Evolutionary conservation across 129 eudicot species (phyloP).

Genomic region (Dittrichia graveolens): DNA sequence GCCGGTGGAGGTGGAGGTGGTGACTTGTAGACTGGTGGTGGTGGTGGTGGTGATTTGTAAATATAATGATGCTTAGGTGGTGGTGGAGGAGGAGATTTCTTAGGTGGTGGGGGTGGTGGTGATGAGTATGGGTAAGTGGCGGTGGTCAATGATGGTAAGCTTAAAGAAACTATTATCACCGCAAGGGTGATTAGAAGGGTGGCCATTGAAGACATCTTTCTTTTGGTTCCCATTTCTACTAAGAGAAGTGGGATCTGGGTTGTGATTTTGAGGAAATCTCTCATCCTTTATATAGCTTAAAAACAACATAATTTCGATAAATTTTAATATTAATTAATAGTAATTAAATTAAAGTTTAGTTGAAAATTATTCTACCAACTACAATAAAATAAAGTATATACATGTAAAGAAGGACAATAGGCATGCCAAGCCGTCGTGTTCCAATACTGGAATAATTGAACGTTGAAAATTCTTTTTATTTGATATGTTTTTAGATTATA

Average conservation of each 20-base stretch:
- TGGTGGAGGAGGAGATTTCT: conserved; percentile 45
- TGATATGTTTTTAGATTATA: neutral
- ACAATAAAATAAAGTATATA: conserved; percentile 15
- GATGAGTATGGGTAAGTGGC: conserved; percentile 51
- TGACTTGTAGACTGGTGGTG: conserved; percentile 33
- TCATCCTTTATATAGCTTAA: conserved; percentile 38
- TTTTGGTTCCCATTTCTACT: conserved; percentile 38
- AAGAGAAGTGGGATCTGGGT: conserved; percentile 32
- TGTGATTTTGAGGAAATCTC: conserved; percentile 23
- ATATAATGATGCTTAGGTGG: conserved; percentile 29
- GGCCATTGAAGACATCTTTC: conserved; percentile 41
- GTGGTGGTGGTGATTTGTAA: conserved; percentile 45
- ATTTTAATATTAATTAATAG: neutral
- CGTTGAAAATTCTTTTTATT: neutral
- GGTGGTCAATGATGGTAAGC: conserved; percentile 39
- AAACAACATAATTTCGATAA: neutral
- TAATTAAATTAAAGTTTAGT: neutral
- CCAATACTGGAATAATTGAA: conserved; percentile 13
- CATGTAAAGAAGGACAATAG: conserved; percentile 2
- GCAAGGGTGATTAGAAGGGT: conserved; percentile 45
- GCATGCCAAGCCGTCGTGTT: conserved; percentile 28
- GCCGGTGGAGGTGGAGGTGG: conserved; percentile 36
- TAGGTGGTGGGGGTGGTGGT: conserved; percentile 52
- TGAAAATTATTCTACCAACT: conserved; percentile 40
- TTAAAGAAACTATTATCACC: conserved; percentile 40